These are phyloP conservation scores for Calonectria pseudoreteaudii DNA, from an alignment of 2,329 filamentous ascomycete species.

Conservation along the genomic window DNA sequence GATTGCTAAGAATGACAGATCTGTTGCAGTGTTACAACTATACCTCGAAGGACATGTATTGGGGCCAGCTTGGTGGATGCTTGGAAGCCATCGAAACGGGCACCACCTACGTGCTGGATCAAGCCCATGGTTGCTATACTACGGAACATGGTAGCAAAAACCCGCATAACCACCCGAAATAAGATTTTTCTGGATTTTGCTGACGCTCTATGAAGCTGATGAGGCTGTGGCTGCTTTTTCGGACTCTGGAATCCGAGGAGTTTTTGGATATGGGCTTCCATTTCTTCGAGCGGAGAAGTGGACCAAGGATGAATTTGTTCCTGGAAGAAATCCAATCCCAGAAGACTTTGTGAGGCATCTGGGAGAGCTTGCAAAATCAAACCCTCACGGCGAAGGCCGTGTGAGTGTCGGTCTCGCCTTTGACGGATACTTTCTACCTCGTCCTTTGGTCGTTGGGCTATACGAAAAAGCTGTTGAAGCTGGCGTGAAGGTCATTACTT, in stretches of 20 bases:
- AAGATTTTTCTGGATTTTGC: not conserved
- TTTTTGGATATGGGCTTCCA: not conserved
- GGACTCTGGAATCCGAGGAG: not conserved
- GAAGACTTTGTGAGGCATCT: not conserved
- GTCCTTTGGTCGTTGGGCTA: not conserved
- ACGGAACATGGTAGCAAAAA: not conserved
- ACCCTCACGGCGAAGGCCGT: not conserved
- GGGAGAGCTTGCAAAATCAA: not conserved
- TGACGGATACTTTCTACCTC: not conserved
- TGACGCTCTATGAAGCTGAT: not conserved
- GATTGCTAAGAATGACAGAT: not conserved
- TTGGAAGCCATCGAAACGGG: not conserved
- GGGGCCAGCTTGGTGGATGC: not conserved
- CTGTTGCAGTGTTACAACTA: not conserved
- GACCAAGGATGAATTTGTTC: not conserved
- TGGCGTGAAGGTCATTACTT: not conserved
- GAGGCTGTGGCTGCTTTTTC: not conserved
- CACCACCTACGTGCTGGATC: not conserved
- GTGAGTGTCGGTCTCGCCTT: not conserved
- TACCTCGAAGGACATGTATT: not conserved
- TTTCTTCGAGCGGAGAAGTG: not conserved
- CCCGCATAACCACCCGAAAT: too few species aligned
- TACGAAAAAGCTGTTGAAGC: not conserved
- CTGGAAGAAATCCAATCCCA: not conserved
- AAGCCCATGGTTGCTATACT: not conserved